Conservation (phyloP, 1,284 basidiomycete species). For the Omphalotus olearius region DNA sequence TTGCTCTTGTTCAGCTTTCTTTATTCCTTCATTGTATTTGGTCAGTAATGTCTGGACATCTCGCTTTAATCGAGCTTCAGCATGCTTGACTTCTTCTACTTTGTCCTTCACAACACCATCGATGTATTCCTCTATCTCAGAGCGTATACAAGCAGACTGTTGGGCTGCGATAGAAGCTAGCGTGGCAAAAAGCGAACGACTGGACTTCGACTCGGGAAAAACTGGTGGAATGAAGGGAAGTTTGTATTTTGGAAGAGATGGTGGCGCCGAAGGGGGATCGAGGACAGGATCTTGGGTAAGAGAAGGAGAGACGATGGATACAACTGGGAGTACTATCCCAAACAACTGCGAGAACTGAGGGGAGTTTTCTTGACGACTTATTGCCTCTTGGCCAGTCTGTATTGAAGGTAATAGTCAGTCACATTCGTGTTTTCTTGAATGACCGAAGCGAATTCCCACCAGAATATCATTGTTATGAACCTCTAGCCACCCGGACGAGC, state of each 20-base stretch:
- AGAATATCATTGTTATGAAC: constrained; percentile 53
- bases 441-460: constrained; percentile 43
- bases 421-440: neutral
- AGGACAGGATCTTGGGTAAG: constrained; percentile 20
- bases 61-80: constrained; percentile 49
- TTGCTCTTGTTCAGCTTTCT: constrained; percentile 40
- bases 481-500: constrained; percentile 68
- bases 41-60: constrained; percentile 65
- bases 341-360: constrained; percentile 50
- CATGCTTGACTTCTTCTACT: constrained; percentile 49
- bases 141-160: constrained; percentile 51
- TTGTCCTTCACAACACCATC: constrained; percentile 51
- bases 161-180: constrained; percentile 54
- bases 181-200: constrained; percentile 65
- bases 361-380: constrained; percentile 40
- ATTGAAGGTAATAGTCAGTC: neutral
- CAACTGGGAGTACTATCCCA: constrained; percentile 43
- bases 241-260: constrained; percentile 30
- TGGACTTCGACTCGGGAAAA: constrained; percentile 69
- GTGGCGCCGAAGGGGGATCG: constrained; percentile 29
- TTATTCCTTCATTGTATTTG: constrained; percentile 48
- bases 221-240: constrained; percentile 49
- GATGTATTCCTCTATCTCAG: constrained; percentile 56
- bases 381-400: constrained; percentile 42
- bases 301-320: constrained; percentile 23